Evolutionary conservation across 2,329 filamentous ascomycete species (phyloP).

Genomic region (Penicillium decumbens): DNA sequence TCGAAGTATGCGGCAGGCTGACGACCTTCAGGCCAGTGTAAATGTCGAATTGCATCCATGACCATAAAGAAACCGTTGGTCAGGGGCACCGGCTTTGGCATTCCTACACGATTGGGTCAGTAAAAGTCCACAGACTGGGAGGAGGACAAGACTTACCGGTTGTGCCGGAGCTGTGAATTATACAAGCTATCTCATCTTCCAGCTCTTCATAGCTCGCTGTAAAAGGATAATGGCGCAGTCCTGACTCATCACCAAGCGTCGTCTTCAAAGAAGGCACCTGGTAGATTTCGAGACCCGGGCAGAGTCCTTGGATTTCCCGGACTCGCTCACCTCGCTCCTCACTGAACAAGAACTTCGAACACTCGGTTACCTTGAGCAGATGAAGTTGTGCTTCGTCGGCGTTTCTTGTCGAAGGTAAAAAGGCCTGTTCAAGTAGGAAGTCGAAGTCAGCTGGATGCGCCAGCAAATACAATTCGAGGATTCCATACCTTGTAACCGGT

Average conservation of each 20-base stretch:
- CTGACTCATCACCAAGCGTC: conserved; percentile 8
- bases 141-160: conserved; percentile 24
- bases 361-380: conserved; percentile 14
- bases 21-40: conserved; percentile 17
- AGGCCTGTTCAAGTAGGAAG: conserved; percentile 9
- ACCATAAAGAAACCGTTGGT: conserved; percentile 26
- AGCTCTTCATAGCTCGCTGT: conserved; percentile 20
- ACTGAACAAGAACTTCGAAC: conserved; percentile 26
- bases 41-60: conserved; percentile 6
- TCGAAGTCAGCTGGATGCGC: neutral
- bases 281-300: conserved; percentile 9
- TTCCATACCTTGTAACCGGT: conserved; percentile 21
- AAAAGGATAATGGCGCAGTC: conserved; percentile 17
- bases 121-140: neutral
- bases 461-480: neutral
- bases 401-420: conserved; percentile 22
- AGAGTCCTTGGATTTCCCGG: conserved; percentile 38
- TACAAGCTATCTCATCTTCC: conserved; percentile 23
- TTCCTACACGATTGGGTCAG: conserved; percentile 29
- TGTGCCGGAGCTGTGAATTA: conserved; percentile 39
- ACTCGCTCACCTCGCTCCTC: conserved; percentile 21
- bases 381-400: conserved; percentile 17
- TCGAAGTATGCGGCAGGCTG: conserved; percentile 6
- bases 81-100: conserved; percentile 30
- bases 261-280: conserved; percentile 5